Conservation (phyloP, 345 rosid species). For the Erucastrum elatum region DNA sequence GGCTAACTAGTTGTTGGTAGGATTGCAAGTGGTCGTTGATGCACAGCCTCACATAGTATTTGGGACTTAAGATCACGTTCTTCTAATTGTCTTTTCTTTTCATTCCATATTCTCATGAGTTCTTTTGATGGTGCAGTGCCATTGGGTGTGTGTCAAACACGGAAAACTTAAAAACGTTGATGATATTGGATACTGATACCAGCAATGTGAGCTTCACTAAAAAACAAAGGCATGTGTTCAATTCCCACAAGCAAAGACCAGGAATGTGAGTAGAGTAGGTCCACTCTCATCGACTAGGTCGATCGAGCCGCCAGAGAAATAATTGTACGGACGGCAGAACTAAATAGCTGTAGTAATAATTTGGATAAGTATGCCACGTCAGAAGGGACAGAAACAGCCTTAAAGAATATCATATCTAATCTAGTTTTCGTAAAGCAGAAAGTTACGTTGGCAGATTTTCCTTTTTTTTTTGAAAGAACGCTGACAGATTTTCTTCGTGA, state of each 20-base stretch:
- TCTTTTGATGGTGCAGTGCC: constrained; percentile 90
- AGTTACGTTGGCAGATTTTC: neutral
- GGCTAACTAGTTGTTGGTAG: constrained; percentile 52
- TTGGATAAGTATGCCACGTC: constrained; percentile 37
- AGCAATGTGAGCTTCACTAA: neutral
- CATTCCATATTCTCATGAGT: constrained; percentile 74
- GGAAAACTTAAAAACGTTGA: constrained; percentile 54
- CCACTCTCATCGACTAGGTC: neutral
- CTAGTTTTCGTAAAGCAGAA: constrained; percentile 1
- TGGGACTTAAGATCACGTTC: constrained; percentile 53
- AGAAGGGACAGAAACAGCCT: constrained; percentile 15
- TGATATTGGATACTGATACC: neutral
- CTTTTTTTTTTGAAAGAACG: neutral
- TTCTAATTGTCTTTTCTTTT: constrained; percentile 69
- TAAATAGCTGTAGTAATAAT: neutral
- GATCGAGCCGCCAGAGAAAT: neutral
- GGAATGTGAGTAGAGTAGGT: constrained; percentile 74
- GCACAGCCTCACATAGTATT: constrained; percentile 73
- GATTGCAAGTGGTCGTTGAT: constrained; percentile 72
- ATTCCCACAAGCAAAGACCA: constrained; percentile 35
- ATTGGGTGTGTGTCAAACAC: constrained; percentile 70
- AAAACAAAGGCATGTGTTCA: neutral
- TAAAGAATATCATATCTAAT: neutral
- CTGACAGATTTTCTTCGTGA: constrained; percentile 21
- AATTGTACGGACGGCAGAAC: constrained; percentile 23